These are phyloP conservation scores for Naganishia vaughanmartiniae DNA, from an alignment of 768 basidiomycete species.

Conservation along the genomic window DNA sequence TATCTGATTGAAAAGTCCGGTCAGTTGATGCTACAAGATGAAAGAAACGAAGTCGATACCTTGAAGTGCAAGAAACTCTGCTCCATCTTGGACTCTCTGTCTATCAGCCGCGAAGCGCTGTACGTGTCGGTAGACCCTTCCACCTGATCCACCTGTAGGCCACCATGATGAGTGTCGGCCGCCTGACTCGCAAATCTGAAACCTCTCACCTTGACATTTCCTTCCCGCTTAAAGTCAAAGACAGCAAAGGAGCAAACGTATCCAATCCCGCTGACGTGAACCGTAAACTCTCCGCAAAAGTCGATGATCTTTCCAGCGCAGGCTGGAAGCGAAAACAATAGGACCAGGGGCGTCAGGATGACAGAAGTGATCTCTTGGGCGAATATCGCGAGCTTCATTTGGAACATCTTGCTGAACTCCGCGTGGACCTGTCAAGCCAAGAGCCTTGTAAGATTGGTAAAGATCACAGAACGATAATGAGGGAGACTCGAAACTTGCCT, in stretches of 20 bases:
- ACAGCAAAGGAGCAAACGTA: slow-evolving; percentile 98
- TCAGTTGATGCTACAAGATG: slow-evolving; percentile 17
- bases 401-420: slow-evolving; percentile 86
- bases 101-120: slow-evolving; percentile 60
- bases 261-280: slow-evolving; percentile 92
- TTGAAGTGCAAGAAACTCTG: slow-evolving; percentile 58
- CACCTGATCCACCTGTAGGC: slow-evolving; percentile 8
- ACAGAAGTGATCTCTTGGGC: slow-evolving; percentile 85
- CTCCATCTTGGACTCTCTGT: slow-evolving; percentile 97
- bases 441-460: no score
- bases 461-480: background rate
- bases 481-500: slow-evolving; percentile 55
- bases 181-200: background rate
- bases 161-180: background rate
- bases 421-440: slow-evolving; percentile 66
- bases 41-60: slow-evolving; percentile 16
- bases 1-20: slow-evolving; percentile 55
- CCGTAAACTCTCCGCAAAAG: slow-evolving; percentile 96
- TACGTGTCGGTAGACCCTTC: slow-evolving; percentile 59
- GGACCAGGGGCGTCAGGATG: slow-evolving; percentile 84
- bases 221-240: slow-evolving; percentile 93
- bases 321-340: slow-evolving; percentile 85
- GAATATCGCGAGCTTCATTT: slow-evolving; percentile 87
- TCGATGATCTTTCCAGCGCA: slow-evolving; percentile 91
- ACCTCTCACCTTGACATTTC: slow-evolving; percentile 72